Evolutionary conservation across 2,329 filamentous ascomycete genomes (phyloP), one percentile per base, ranked within the genome.

Genomic region (Pseudogymnoascus sp.): DNA sequence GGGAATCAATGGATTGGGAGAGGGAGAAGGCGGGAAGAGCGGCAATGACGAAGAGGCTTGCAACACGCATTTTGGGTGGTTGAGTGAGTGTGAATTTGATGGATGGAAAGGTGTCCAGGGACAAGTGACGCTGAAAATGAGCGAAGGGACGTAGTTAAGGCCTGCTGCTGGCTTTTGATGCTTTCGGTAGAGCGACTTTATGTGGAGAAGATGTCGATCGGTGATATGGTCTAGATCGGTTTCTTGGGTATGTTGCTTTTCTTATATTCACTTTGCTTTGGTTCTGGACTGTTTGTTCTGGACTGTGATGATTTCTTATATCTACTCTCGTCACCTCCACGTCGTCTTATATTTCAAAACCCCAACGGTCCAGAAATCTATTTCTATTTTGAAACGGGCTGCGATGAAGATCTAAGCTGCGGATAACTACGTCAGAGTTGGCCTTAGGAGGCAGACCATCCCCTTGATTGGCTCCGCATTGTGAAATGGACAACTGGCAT

Each of bases 301-400:
- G 15, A 3, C 8, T 30, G 45, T 12, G 26, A 52, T 30, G 26
- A 5, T 52, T 19, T 52, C 45, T 52, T 30, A 52, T 30, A 52
- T 52, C 12, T 15, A 30, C 45, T 19, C 26, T 12, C 45, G 2
- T 13, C 45, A 52, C 45, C 19, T 8, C 26, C 45, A 19, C 45
- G 9, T 2, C 23, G 9, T 52, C 45, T 33, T 52, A 52, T 33
- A 28, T 13, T 33, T 12, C 5, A 18, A 4, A 13, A 7, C 10
- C 10, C 10, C 26, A 18, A 30, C n/a, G 7, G 30, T 8, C 5
- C 7, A 12, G 30, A 52, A 13, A 5, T 26, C 3, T 8, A 3
- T 30, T 52, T 52, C 45, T 52, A 52, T 52, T 52, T 52, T 52
- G 45, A 52, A 52, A 52, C 45, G 15, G 6, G 28, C 45, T 33